phyloP scores from a whole-genome alignment of 306 rosid genomes.

The Vigna angularis region DNA sequence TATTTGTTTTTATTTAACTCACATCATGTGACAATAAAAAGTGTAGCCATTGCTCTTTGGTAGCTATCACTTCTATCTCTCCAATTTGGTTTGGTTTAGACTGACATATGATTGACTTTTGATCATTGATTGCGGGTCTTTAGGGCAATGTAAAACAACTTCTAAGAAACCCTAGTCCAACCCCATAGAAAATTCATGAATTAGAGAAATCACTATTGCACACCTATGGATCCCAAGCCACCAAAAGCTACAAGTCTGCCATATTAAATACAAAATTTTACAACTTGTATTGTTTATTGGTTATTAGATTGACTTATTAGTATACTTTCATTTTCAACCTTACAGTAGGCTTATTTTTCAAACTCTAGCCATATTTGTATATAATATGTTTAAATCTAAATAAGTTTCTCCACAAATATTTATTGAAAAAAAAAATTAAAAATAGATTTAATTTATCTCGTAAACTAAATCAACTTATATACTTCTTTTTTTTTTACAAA shows the following conservation, averaged over 20 bases:
- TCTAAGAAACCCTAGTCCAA: not conserved
- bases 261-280: slow-evolving; percentile 1
- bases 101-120: too few relatives aligned
- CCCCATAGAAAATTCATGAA: not conserved
- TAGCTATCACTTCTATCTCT: too few relatives aligned
- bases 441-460: not conserved
- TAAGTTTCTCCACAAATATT: not conserved
- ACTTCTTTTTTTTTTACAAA: too few relatives aligned
- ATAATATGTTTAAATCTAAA: not conserved
- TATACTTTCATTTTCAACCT: slow-evolving; percentile 5
- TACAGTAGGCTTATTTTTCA: not conserved
- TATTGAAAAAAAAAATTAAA: not conserved
- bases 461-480: too few relatives aligned
- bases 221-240: not conserved
- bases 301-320: not conserved
- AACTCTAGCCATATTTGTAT: not conserved
- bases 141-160: slow-evolving; percentile 15
- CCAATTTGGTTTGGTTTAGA: too few relatives aligned
- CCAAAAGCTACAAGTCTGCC: not conserved
- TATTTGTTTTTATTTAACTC: too few relatives aligned
- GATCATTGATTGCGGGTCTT: not conserved
- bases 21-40: too few relatives aligned
- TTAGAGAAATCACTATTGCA: not conserved
- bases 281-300: not conserved
- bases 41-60: too few relatives aligned